Percentiles rank a stretch among this genome's conserved stretches.
Conservation (phyloP, 495 filamentous ascomycete species). For the Trichocladium uniseriatum region DNA sequence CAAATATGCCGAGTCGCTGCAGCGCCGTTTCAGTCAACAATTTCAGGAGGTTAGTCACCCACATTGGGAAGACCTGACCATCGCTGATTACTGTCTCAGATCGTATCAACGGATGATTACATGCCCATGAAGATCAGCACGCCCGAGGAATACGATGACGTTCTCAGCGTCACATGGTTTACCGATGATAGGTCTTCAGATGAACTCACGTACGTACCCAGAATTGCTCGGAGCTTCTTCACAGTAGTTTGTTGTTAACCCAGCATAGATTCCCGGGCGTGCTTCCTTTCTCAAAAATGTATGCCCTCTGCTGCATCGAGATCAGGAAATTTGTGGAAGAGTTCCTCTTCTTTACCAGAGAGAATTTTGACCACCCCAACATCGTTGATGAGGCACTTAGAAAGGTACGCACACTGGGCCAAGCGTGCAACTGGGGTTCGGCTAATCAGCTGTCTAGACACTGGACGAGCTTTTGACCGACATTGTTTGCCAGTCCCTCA, state of each 20-base stretch:
- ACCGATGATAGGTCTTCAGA: constrained; percentile 66
- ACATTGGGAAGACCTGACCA: constrained; percentile 49
- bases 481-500: constrained; percentile 81
- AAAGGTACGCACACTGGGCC: constrained; percentile 37
- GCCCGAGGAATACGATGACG: constrained; percentile 86
- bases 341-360: constrained; percentile 91
- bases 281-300: constrained; percentile 97
- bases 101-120: constrained; percentile 94
- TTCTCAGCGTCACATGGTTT: constrained; percentile 90
- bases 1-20: constrained; percentile 88
- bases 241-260: not conserved
- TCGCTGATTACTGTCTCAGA: constrained; percentile 61
- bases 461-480: constrained; percentile 82
- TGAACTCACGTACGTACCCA: constrained; percentile 56
- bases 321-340: constrained; percentile 95
- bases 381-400: constrained; percentile 84
- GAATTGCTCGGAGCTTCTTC: too few species aligned
- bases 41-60: constrained; percentile 67
- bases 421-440: not conserved
- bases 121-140: constrained; percentile 97
- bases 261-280: constrained; percentile 70
- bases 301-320: constrained; percentile 93
- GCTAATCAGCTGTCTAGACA: constrained; percentile 28
- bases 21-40: constrained; percentile 80
- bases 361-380: constrained; percentile 79